These are phyloP conservation scores for Mycosphaerelloides madeirae DNA, from an alignment of 2,329 filamentous ascomycete genomes.

Conservation along the genomic window DNA sequence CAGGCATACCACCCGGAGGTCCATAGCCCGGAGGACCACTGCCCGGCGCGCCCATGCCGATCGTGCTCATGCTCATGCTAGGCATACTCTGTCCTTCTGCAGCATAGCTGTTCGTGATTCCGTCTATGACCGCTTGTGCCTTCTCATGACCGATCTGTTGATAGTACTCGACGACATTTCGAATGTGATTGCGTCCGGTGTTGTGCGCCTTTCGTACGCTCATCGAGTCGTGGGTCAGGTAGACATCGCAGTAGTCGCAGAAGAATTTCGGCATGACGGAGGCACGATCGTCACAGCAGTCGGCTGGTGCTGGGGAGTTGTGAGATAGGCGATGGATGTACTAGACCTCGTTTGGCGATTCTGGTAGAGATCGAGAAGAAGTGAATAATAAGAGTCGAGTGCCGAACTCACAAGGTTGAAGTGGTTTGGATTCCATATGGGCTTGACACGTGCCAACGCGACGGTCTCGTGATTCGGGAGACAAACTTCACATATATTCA, in stretches of 20 bases:
- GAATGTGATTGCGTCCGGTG: constrained; percentile 88
- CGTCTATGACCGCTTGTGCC: constrained; percentile 96
- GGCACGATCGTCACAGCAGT: too few relatives aligned
- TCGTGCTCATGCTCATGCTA: constrained; percentile 63
- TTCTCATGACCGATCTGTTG: constrained; percentile 99
- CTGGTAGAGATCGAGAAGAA: too few relatives aligned
- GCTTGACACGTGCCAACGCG: too few relatives aligned
- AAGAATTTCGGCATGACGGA: constrained; percentile 34
- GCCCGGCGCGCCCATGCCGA: constrained; percentile 22
- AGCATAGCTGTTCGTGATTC: constrained; percentile 91
- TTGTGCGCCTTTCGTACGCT: constrained; percentile 99
- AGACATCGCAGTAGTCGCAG: constrained; percentile 98
- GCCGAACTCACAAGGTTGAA: too few relatives aligned
- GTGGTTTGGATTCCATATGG: too few relatives aligned
- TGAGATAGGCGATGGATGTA: too few relatives aligned
- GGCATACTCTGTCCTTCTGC: constrained; percentile 86
- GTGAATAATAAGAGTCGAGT: too few relatives aligned
- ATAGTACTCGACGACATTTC: constrained; percentile 98
- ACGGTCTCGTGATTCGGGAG: too few relatives aligned
- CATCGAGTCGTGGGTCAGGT: constrained; percentile 99
- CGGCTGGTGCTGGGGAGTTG: too few relatives aligned
- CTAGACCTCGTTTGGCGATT: too few relatives aligned
- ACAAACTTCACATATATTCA: too few relatives aligned
- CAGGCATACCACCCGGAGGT: constrained; percentile 24
- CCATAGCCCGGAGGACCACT: constrained; percentile 19